phyloP scores from a whole-genome alignment of 1,284 basidiomycete species.

The Trichosporon inkin region DNA sequence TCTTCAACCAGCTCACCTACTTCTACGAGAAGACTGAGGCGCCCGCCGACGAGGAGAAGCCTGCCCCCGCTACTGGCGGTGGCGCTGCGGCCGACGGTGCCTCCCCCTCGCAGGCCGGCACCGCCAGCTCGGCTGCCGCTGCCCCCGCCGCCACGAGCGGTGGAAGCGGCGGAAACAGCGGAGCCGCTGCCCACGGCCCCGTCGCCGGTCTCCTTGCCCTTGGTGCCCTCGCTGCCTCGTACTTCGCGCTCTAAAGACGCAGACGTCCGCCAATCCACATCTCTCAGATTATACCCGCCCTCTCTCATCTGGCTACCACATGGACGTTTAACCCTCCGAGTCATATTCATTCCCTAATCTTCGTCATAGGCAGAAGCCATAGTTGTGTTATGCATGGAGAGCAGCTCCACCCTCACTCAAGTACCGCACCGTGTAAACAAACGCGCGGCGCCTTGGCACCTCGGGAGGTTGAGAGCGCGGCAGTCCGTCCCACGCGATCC shows the following conservation, averaged over 20 bases:
- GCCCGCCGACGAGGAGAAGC: slow-evolving; percentile 1
- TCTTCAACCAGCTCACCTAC: neutral
- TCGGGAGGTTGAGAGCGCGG: neutral
- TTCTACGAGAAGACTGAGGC: slow-evolving; percentile 5
- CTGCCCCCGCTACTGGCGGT: neutral
- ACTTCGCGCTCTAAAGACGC: neutral
- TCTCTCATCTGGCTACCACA: neutral
- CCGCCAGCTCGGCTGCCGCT: neutral
- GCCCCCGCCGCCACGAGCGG: neutral
- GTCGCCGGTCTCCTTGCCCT: neutral
- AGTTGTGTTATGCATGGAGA: no score
- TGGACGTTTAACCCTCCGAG: neutral
- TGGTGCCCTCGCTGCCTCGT: neutral
- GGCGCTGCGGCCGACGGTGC: neutral
- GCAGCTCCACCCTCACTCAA: no score
- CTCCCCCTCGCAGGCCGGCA: neutral
- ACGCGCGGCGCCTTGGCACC: no score
- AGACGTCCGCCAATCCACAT: neutral
- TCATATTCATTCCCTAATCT: no score
- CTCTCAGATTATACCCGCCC: neutral
- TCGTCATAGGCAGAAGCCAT: no score
- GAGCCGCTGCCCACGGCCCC: neutral
- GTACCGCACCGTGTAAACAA: no score
- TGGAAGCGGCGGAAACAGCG: neutral
- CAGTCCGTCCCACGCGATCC: neutral